These are phyloP conservation scores for Excoecaria agallocha DNA, from an alignment of 345 rosid genomes.

Conservation along the genomic window DNA sequence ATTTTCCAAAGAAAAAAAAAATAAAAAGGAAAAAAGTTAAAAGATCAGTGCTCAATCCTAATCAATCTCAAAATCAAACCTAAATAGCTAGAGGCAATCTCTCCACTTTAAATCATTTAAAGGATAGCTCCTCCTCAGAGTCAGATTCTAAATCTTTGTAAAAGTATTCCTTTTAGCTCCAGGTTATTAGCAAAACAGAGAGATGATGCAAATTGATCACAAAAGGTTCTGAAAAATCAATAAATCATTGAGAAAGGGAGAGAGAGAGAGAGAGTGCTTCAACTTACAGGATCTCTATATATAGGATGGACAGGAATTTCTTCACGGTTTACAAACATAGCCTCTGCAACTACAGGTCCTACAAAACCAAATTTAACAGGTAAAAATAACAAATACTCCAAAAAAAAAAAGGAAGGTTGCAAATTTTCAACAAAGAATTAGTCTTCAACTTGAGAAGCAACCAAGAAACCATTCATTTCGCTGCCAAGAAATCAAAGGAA, in stretches of 20 bases:
- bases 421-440: background rate
- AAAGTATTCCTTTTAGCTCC: background rate
- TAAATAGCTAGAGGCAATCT: no score
- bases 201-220: background rate
- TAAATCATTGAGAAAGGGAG: background rate
- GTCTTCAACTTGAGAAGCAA: background rate
- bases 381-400: background rate
- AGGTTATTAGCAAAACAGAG: background rate
- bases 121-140: no score
- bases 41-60: background rate
- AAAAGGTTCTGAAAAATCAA: background rate
- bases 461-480: background rate
- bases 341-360: constrained; percentile 99
- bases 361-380: constrained; percentile 18
- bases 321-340: constrained; percentile 88
- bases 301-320: constrained; percentile 80
- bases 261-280: background rate
- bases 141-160: no score
- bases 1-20: background rate
- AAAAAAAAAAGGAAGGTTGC: background rate
- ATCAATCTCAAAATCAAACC: no score
- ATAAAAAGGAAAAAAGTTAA: background rate
- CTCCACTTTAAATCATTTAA: no score
- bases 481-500: background rate
- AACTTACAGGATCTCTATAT: constrained; percentile 86